phyloP scores from a whole-genome alignment of 495 filamentous ascomycete species.

The Cladorrhinum samala region DNA sequence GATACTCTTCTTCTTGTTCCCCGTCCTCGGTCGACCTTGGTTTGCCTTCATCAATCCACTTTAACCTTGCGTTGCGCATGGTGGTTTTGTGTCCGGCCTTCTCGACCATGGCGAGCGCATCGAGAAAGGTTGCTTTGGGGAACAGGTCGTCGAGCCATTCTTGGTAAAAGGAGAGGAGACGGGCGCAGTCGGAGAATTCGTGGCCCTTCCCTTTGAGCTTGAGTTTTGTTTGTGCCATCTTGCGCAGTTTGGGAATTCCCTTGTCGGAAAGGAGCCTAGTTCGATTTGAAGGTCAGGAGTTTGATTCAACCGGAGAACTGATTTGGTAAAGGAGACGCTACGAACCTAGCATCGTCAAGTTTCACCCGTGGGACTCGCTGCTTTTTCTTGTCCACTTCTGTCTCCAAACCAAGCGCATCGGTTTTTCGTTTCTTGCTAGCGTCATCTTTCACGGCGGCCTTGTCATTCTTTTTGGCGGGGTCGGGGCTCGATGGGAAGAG shows the following conservation, averaged over 20 bases:
- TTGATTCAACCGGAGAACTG: not conserved
- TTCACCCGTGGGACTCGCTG: conserved; percentile 67
- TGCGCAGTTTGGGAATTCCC: conserved; percentile 77
- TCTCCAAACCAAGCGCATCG: conserved; percentile 65
- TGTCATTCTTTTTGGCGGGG: conserved; percentile 21
- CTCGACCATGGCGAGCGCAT: conserved; percentile 87
- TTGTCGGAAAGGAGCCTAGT: conserved; percentile 66
- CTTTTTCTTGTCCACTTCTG: conserved; percentile 75
- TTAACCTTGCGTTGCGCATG: conserved; percentile 56
- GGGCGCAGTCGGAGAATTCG: conserved; percentile 83
- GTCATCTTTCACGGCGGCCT: conserved; percentile 13
- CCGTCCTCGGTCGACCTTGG: conserved; percentile 45
- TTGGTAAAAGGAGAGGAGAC: conserved; percentile 85
- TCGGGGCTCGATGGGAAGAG: conserved; percentile 15
- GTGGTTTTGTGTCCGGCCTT: conserved; percentile 82
- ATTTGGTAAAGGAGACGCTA: not conserved
- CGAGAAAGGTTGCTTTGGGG: conserved; percentile 87
- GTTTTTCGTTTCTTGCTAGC: conserved; percentile 28
- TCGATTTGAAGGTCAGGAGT: conserved; percentile 2
- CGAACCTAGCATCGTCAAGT: conserved; percentile 72
- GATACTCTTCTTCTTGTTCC: conserved; percentile 40
- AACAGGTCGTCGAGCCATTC: conserved; percentile 96
- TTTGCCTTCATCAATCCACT: conserved; percentile 79
- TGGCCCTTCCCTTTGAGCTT: conserved; percentile 90
- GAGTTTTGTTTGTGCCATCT: conserved; percentile 57